A percentile compares a stretch with the other conserved stretches of the same genome.
Evolutionary conservation across 1,284 basidiomycete species (phyloP).

Genomic region (Coriolopsis trogii): DNA sequence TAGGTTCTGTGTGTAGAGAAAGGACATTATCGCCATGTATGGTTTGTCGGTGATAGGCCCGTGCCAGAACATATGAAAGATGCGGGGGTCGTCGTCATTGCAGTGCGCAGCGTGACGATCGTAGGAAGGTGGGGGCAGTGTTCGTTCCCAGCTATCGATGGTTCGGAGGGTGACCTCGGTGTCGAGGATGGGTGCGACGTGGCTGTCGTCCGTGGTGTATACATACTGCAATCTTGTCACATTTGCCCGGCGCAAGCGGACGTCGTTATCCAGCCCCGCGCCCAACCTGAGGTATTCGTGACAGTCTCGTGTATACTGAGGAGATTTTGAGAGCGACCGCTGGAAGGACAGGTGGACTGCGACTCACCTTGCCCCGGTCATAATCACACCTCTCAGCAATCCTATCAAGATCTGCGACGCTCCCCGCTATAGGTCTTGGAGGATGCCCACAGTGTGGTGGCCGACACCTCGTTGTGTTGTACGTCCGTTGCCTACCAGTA

Average conservation of each 20-base stretch:
- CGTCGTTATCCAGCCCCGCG: slow-evolving; percentile 64
- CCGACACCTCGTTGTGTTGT: slow-evolving; percentile 66
- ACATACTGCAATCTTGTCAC: slow-evolving; percentile 67
- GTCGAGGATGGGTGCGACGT: slow-evolving; percentile 26
- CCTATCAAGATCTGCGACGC: slow-evolving; percentile 86
- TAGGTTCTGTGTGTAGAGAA: slow-evolving; percentile 78
- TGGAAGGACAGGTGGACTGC: not conserved
- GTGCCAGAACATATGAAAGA: slow-evolving; percentile 86
- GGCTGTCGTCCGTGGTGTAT: slow-evolving; percentile 57
- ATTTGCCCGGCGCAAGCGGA: slow-evolving; percentile 58
- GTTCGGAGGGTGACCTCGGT: slow-evolving; percentile 1
- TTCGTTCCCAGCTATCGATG: slow-evolving; percentile 43
- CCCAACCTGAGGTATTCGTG: slow-evolving; percentile 73
- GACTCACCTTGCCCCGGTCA: slow-evolving; percentile 68
- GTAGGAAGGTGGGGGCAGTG: slow-evolving; percentile 38
- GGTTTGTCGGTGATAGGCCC: slow-evolving; percentile 82
- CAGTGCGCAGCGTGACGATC: slow-evolving; percentile 48
- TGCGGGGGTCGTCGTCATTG: slow-evolving; percentile 64
- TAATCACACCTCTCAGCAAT: slow-evolving; percentile 92
- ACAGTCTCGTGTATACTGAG: slow-evolving; percentile 77
- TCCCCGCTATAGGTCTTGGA: slow-evolving; percentile 80
- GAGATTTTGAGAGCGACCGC: not conserved
- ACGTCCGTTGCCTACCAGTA: slow-evolving; percentile 74
- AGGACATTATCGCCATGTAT: slow-evolving; percentile 74
- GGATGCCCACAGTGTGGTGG: slow-evolving; percentile 72